Percentiles rank a stretch among this genome's conserved stretches.
Conservation (phyloP, 2,329 filamentous ascomycete species). For the Xylariaceae sp. region DNA sequence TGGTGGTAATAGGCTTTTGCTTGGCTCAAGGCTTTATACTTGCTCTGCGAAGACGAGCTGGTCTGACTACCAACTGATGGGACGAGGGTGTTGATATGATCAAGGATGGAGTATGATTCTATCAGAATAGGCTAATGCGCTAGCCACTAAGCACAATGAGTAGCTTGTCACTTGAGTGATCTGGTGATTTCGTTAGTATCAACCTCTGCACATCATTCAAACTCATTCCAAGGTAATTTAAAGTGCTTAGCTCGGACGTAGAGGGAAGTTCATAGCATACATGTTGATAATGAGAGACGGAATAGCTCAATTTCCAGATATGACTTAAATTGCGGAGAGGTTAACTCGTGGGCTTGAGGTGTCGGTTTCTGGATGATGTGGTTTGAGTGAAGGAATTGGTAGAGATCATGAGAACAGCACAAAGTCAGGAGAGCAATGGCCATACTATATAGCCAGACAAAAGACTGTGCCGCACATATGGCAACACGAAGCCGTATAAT, state of each 20-base stretch:
- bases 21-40: neutral
- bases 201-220: neutral
- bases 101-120: too few species aligned
- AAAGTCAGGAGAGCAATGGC: neutral
- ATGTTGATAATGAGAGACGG: neutral
- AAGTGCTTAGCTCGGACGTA: neutral
- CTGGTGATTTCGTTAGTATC: slow-evolving; percentile 12
- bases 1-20: neutral
- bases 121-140: neutral
- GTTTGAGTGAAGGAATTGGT: slow-evolving; percentile 3
- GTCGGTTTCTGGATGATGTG: neutral
- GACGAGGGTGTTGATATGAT: neutral
- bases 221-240: neutral
- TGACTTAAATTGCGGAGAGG: neutral
- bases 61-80: neutral
- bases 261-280: slow-evolving; percentile 2
- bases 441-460: slow-evolving; percentile 24
- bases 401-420: slow-evolving; percentile 4
- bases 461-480: slow-evolving; percentile 11
- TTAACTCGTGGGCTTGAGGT: neutral
- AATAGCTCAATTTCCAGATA: neutral
- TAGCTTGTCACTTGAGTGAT: neutral
- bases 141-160: neutral
- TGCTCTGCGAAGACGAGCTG: neutral
- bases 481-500: slow-evolving; percentile 2